phyloP scores from a whole-genome alignment of 371 early-diverging fungal genomes.

The Mycotypha africana region DNA sequence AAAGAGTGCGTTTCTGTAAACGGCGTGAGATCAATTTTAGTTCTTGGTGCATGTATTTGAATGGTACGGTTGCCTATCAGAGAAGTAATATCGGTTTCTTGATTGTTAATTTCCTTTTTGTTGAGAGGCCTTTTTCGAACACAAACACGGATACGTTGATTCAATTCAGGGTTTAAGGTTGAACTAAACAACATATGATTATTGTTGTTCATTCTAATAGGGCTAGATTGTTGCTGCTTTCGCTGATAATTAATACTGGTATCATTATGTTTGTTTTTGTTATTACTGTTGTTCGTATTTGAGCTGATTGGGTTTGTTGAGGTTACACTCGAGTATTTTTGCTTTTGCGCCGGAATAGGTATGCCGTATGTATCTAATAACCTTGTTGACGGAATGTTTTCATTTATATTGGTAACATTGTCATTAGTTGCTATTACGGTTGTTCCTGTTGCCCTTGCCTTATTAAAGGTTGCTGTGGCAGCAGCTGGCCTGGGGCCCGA shows the following conservation, averaged over 20 bases:
- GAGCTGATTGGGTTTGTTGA: neutral
- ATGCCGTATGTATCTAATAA: constrained; percentile 41
- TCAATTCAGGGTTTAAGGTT: constrained; percentile 31
- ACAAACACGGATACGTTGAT: constrained; percentile 90
- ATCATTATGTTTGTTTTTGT: neutral
- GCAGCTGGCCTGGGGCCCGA: neutral
- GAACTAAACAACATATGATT: neutral
- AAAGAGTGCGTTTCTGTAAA: constrained; percentile 94
- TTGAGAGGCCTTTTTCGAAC: constrained; percentile 94
- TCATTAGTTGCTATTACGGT: neutral
- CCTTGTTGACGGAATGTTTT: constrained; percentile 15
- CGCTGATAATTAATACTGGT: neutral
- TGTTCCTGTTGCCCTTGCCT: neutral
- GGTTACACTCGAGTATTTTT: neutral
- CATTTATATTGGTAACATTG: neutral
- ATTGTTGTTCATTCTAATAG: neutral
- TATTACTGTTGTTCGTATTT: neutral
- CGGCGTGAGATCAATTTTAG: constrained; percentile 91
- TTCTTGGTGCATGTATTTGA: constrained; percentile 84
- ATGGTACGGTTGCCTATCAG: constrained; percentile 63
- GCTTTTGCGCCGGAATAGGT: no score
- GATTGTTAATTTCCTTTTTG: constrained; percentile 67
- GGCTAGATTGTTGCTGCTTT: neutral
- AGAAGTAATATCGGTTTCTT: constrained; percentile 80
- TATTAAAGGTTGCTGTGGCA: neutral